Evolutionary conservation across 345 rosid genomes (phyloP).

Genomic region (Arabis alpina): DNA sequence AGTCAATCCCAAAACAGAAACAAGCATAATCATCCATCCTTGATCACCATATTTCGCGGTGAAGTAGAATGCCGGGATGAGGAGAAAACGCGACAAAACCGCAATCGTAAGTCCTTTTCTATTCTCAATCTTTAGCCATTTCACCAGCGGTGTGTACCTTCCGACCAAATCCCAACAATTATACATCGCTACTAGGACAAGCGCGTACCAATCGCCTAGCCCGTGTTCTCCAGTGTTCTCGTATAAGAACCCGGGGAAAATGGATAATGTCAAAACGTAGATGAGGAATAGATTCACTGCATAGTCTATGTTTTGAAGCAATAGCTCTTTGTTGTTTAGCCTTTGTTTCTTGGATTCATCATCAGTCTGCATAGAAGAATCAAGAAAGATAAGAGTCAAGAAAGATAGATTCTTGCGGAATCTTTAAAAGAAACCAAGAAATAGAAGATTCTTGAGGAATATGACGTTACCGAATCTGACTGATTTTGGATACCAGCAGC

Average conservation of each 20-base stretch:
- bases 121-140: constrained; percentile 65
- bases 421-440: background rate
- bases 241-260: constrained; percentile 82
- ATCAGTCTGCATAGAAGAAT: constrained; percentile 47
- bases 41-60: constrained; percentile 82
- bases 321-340: constrained; percentile 60
- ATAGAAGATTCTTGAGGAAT: constrained; percentile 3
- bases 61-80: constrained; percentile 87
- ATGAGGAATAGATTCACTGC: constrained; percentile 62
- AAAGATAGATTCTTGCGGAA: background rate
- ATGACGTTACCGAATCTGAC: constrained; percentile 33
- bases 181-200: constrained; percentile 70
- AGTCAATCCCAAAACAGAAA: constrained; percentile 69
- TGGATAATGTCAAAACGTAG: constrained; percentile 71
- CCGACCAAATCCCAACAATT: constrained; percentile 70
- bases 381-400: constrained; percentile 23
- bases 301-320: constrained; percentile 67
- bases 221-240: constrained; percentile 79
- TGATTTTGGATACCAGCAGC: constrained; percentile 78
- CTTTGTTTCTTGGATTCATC: constrained; percentile 46
- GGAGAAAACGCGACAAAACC: constrained; percentile 58
- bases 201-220: constrained; percentile 69
- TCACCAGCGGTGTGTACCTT: constrained; percentile 65
- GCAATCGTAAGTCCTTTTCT: constrained; percentile 61
- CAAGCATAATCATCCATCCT: constrained; percentile 89